Evolutionary conservation across 1,139 yeast species (phyloP), one percentile per base, ranked within the genome.

Genomic region (Yamadazyma conglobata): DNA sequence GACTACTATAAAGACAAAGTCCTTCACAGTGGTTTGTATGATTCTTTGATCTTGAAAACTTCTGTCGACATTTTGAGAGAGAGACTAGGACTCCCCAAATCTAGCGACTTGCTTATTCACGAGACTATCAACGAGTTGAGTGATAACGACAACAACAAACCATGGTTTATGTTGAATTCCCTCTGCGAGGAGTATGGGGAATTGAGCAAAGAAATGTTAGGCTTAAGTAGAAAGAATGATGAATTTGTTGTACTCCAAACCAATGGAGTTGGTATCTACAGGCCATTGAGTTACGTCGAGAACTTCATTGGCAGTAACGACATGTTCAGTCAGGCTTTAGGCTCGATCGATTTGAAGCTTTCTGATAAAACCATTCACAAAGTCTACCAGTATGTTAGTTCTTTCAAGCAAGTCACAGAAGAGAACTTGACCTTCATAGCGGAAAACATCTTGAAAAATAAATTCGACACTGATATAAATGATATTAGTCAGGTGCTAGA

Each of bases 121-220:
- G 61, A 58, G 10, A 51, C 65, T 3, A 42, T 60, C 6, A 39
- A 25, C 4, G 28, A 25, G 15, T 25, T 41, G 5, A 3, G 20
- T 7, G 35, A 38, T 10, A 21, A 35, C 26, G 33, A 16, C 31
- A 27, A 19, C 6, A 27, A 32, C 29, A 34, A 48, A 27, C 39
- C 50, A 14, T 81, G 89, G 87, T 58, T 66, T 28, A 72, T 77
- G 39, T 69, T 83, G 33, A 75, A 73, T 35, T 64, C 80, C 3
- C 57, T 82, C 20, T 80, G 89, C 49, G 77, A 73, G 35, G 94
- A 86, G 46, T 66, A 83, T 34, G 71, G 69, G 37, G 77, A 71
- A 32, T 67, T 69, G 30, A 64, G 77, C 22, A 69, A 70, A 37
- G 91, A 84, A 47, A 68, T 79, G 4, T 41, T 59, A 22, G 31